phyloP scores from a whole-genome alignment of 2,329 filamentous ascomycete genomes.

The Chaetomiaceae sp. region DNA sequence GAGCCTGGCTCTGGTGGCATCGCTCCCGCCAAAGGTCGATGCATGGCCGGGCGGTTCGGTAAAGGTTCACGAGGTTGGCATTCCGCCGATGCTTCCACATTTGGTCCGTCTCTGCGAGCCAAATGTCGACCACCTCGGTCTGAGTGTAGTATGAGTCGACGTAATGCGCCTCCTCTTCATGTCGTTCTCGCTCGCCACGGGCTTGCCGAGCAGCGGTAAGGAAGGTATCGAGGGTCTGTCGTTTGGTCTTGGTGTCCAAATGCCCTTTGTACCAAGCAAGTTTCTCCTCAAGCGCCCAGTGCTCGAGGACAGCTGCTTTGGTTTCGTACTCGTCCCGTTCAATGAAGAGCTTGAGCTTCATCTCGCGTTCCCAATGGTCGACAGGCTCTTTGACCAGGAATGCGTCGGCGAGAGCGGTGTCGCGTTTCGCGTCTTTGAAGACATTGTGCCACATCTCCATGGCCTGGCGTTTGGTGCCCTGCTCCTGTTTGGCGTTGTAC shows the following conservation, averaged over 20 bases:
- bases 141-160: conserved; percentile 16
- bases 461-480: conserved; percentile 1
- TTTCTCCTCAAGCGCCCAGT: conserved; percentile 29
- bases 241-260: conserved; percentile 20
- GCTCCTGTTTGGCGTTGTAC: conserved; percentile 11
- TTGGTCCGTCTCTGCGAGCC: conserved; percentile 15
- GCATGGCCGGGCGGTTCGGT: conserved; percentile 22
- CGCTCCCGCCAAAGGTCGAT: conserved; percentile 23
- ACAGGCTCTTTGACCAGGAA: conserved; percentile 21
- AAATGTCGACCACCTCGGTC: conserved; percentile 15
- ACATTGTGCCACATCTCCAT: conserved; percentile 11
- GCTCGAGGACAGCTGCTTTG: conserved; percentile 21
- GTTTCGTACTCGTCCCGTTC: conserved; percentile 17
- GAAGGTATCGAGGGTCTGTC: conserved; percentile 12
- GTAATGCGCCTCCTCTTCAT: conserved; percentile 18
- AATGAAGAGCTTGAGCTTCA: conserved; percentile 23
- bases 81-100: conserved; percentile 20
- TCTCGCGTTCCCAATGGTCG: conserved; percentile 28
- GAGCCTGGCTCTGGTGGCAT: conserved; percentile 4
- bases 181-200: conserved; percentile 2
- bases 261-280: conserved; percentile 26
- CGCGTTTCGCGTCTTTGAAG: conserved; percentile 3
- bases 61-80: conserved; percentile 23
- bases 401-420: conserved; percentile 18
- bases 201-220: conserved; percentile 11